Evolutionary conservation across 768 basidiomycete species (phyloP).

Genomic region (Leccinum arenicola): DNA sequence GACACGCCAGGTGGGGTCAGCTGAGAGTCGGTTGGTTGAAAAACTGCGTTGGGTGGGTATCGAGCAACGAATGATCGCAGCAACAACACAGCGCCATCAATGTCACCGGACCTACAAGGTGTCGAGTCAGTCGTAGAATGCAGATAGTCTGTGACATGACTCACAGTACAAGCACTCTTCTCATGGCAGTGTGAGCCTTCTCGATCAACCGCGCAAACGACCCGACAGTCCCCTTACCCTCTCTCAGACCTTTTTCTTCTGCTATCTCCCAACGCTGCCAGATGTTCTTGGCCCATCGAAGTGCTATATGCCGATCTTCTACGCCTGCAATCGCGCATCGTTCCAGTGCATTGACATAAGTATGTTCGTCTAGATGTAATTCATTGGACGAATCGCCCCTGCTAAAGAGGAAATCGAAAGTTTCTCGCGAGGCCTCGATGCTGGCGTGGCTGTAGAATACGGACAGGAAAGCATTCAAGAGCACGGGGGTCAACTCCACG

Average conservation of each 20-base stretch:
- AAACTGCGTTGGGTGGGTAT: slow-evolving; percentile 60
- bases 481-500: slow-evolving; percentile 56
- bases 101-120: slow-evolving; percentile 42
- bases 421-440: slow-evolving; percentile 45
- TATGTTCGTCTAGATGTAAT: slow-evolving; percentile 47
- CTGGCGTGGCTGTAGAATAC: slow-evolving; percentile 63
- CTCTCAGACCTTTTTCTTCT: slow-evolving; percentile 39
- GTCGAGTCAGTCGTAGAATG: slow-evolving; percentile 1
- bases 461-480: slow-evolving; percentile 80
- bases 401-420: slow-evolving; percentile 52
- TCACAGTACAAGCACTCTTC: slow-evolving; percentile 62
- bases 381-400: slow-evolving; percentile 18
- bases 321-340: slow-evolving; percentile 46
- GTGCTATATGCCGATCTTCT: slow-evolving; percentile 47
- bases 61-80: slow-evolving; percentile 58
- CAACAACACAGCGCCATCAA: slow-evolving; percentile 52
- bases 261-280: slow-evolving; percentile 63
- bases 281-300: slow-evolving; percentile 53
- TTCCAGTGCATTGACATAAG: slow-evolving; percentile 67
- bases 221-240: slow-evolving; percentile 20
- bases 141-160: slow-evolving; percentile 25
- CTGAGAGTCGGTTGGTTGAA: slow-evolving; percentile 28
- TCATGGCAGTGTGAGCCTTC: slow-evolving; percentile 63
- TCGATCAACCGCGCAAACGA: slow-evolving; percentile 55
- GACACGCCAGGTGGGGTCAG: neutral